Base-by-base conservation (phyloP, 352 stramenopile genomes). In the Phytophthora citricola region DNA sequence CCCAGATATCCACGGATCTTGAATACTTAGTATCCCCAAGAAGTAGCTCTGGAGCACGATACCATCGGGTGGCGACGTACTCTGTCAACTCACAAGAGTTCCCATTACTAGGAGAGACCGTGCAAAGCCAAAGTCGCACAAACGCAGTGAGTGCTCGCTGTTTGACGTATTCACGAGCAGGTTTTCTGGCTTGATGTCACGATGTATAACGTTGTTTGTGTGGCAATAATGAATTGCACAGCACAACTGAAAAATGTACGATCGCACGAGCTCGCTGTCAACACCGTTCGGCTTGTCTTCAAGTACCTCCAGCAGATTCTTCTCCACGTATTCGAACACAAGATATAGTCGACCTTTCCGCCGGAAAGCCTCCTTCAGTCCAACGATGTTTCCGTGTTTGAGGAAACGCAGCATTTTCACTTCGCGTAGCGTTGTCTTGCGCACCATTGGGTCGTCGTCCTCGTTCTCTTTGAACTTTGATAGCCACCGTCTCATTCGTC, bases 111-210 rank as follows among this genome's bases (percentile, higher is more conserved):
- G 73, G 32, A 98, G 85, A 1, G 95, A 84, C 2, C 93, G 94
- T 6, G 91, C 91, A 51, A 93, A 98, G 15, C 98, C 98, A 91
- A 99, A 99, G 83, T 99, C 98, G 74, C 97, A 99, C 29, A 99
- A 76, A 53, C 99, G 99, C 14, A 99, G 72, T 36, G 98, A 89
- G 57, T 99, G 97, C 54, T 98, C 92, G 1, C 92, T 90, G 27
- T 90, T 97, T 31, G 88, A 87, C 3, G 95, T 90, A 75, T 99
- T 97, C 40, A 99, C 90, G 12, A 99, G 80, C 45, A 99, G 71
- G 75, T 99, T 99, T 71, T 99, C 97, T 22, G 98, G 98, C 72
- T 99, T 99, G 77, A 99, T 99, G 82, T 99, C 98, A 12, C 97
- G 90, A 74, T 99, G 97, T 73, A 98, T 98, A 55, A 99, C 98